phyloP scores from a whole-genome alignment of 192 early-diverging fungal species.

The Entrophospora sp. region DNA sequence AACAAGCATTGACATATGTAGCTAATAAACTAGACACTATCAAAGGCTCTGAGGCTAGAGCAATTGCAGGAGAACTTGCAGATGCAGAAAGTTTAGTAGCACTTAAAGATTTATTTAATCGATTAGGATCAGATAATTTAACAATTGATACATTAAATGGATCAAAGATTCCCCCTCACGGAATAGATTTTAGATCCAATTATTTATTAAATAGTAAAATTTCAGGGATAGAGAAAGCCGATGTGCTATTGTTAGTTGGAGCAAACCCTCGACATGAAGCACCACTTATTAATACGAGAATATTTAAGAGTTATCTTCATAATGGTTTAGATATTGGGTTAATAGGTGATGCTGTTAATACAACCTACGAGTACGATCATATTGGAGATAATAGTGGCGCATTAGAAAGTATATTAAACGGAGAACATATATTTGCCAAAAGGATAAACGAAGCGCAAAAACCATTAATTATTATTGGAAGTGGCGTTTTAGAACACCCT shows the following conservation, averaged over 20 bases:
- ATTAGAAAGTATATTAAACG: slow-evolving; percentile 61
- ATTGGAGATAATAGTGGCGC: slow-evolving; percentile 56
- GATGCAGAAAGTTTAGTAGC: slow-evolving; percentile 92
- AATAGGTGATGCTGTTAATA: slow-evolving; percentile 65
- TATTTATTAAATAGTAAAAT: slow-evolving; percentile 81
- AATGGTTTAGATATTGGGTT: slow-evolving; percentile 71
- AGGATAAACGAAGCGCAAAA: slow-evolving; percentile 76
- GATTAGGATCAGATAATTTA: slow-evolving; percentile 77
- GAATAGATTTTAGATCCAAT: slow-evolving; percentile 80
- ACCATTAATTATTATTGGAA: slow-evolving; percentile 87
- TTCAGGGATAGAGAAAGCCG: slow-evolving; percentile 86
- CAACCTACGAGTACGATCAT: slow-evolving; percentile 90
- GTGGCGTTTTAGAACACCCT: slow-evolving; percentile 62
- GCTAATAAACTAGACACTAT: slow-evolving; percentile 53
- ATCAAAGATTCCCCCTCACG: slow-evolving; percentile 38
- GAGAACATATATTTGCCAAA: slow-evolving; percentile 63
- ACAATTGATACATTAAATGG: slow-evolving; percentile 57
- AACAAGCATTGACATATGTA: slow-evolving; percentile 70
- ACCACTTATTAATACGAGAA: slow-evolving; percentile 88
- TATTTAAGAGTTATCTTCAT: slow-evolving; percentile 88
- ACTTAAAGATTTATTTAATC: slow-evolving; percentile 92
- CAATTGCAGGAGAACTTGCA: slow-evolving; percentile 84
- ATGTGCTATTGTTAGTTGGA: slow-evolving; percentile 82
- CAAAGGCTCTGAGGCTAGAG: slow-evolving; percentile 58
- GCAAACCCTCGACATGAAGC: slow-evolving; percentile 97